A percentile compares a stretch with the other conserved stretches of the same genome.
Conservation (phyloP, 768 basidiomycete species). For the Leccinum rimulosum region DNA sequence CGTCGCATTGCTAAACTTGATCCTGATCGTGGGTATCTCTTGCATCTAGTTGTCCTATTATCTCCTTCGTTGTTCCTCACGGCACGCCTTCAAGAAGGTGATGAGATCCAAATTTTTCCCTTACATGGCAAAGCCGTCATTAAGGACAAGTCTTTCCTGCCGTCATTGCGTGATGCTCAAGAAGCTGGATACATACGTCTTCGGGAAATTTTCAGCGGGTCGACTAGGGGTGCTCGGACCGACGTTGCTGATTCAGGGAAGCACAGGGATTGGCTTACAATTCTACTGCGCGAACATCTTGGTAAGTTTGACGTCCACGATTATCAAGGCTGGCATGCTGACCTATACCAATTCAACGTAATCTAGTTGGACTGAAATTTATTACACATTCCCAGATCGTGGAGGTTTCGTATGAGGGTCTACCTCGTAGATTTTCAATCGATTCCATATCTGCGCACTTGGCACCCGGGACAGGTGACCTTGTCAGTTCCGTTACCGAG, state of each 20-base stretch:
- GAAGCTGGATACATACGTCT: constrained; percentile 55
- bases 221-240: constrained; percentile 18
- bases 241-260: constrained; percentile 30
- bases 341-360: constrained; percentile 5
- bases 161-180: constrained; percentile 46
- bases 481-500: constrained; percentile 35
- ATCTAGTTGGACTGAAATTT: constrained; percentile 69
- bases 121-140: constrained; percentile 38
- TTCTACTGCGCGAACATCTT: constrained; percentile 64
- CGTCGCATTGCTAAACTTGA: constrained; percentile 14
- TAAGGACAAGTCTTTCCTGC: constrained; percentile 44
- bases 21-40: constrained; percentile 5
- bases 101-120: constrained; percentile 47
- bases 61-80: constrained; percentile 61
- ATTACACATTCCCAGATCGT: constrained; percentile 59
- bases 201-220: constrained; percentile 40
- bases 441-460: constrained; percentile 39
- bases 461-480: constrained; percentile 16
- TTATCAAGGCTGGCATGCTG: constrained; percentile 1
- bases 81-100: constrained; percentile 50
- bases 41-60: constrained; percentile 48
- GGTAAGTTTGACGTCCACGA: constrained; percentile 41
- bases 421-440: constrained; percentile 54
- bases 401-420: constrained; percentile 63
- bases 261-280: constrained; percentile 62